Conservation (phyloP, 2,329 filamentous ascomycete species). For the Neonectria hederae region DNA sequence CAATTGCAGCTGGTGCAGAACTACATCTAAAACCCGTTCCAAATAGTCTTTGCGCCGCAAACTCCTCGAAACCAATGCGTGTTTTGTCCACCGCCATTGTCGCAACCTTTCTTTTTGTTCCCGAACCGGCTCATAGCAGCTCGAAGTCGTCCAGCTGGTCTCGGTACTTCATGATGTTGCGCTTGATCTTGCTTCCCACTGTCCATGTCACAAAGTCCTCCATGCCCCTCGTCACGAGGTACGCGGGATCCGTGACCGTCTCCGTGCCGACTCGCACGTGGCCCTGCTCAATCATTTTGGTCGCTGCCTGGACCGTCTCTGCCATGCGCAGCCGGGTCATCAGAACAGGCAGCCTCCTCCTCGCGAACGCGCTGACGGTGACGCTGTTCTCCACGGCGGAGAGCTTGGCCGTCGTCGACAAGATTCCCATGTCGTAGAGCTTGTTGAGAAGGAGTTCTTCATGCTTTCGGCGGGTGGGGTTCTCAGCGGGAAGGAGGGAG, state of each 20-base stretch:
- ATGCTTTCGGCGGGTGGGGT: conserved; percentile 80
- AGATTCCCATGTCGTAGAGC: conserved; percentile 89
- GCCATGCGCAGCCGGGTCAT: conserved; percentile 94
- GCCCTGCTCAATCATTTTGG: conserved; percentile 91
- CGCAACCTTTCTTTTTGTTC: conserved; percentile 36
- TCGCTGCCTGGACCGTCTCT: conserved; percentile 85
- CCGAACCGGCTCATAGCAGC: conserved; percentile 66
- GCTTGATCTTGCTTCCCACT: conserved; percentile 95
- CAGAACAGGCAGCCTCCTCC: conserved; percentile 84
- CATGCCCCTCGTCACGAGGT: conserved; percentile 86
- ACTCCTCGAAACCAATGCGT: conserved; percentile 33
- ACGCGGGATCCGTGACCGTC: conserved; percentile 88
- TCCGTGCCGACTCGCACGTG: conserved; percentile 93
- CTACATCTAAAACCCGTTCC: conserved; percentile 10
- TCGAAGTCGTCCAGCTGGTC: conserved; percentile 98
- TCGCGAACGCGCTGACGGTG: conserved; percentile 88
- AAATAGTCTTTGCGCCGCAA: conserved; percentile 26
- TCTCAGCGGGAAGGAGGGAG: conserved; percentile 81
- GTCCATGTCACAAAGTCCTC: conserved; percentile 98
- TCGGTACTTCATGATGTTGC: conserved; percentile 92
- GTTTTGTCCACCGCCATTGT: neutral
- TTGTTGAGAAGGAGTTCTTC: conserved; percentile 91
- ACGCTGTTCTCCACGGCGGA: conserved; percentile 87
- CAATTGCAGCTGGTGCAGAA: conserved; percentile 8
- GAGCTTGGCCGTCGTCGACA: conserved; percentile 79